Evolutionary conservation across 345 rosid genomes (phyloP).

Genomic region (Linum tenue): DNA sequence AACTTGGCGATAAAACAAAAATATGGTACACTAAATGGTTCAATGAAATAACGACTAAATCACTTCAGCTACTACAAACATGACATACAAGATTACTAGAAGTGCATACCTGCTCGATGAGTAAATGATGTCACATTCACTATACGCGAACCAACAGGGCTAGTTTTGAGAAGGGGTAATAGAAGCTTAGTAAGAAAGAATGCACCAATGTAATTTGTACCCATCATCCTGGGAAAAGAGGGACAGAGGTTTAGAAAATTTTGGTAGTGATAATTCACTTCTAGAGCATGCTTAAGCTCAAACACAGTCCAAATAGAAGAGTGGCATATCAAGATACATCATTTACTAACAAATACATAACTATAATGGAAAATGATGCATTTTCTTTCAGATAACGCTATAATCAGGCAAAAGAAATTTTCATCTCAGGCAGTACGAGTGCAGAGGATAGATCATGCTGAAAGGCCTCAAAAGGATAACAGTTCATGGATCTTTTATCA

Average conservation of each 20-base stretch:
- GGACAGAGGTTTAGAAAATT: neutral
- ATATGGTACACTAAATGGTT: neutral
- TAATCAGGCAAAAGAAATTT: neutral
- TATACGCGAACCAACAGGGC: slow-evolving; percentile 69
- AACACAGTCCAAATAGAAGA: neutral
- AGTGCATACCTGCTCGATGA: slow-evolving; percentile 52
- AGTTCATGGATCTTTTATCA: no score
- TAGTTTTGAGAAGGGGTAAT: slow-evolving; percentile 67
- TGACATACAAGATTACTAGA: neutral
- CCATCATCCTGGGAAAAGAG: slow-evolving; percentile 60
- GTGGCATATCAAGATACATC: neutral
- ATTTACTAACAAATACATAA: neutral
- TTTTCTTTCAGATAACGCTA: neutral
- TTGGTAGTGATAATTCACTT: neutral
- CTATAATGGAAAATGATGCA: no score
- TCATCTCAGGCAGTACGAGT: neutral
- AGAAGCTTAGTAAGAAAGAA: slow-evolving; percentile 63
- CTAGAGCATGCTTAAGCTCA: no score
- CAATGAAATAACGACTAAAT: neutral
- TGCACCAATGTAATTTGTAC: slow-evolving; percentile 70
- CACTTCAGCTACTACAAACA: slow-evolving; percentile 3
- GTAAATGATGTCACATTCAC: slow-evolving; percentile 92
- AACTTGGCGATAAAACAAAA: no score
- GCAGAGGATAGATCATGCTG: neutral
- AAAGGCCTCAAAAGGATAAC: neutral